phyloP scores from a whole-genome alignment of 148 eudicot species.

The Chenopodium berlandieri region DNA sequence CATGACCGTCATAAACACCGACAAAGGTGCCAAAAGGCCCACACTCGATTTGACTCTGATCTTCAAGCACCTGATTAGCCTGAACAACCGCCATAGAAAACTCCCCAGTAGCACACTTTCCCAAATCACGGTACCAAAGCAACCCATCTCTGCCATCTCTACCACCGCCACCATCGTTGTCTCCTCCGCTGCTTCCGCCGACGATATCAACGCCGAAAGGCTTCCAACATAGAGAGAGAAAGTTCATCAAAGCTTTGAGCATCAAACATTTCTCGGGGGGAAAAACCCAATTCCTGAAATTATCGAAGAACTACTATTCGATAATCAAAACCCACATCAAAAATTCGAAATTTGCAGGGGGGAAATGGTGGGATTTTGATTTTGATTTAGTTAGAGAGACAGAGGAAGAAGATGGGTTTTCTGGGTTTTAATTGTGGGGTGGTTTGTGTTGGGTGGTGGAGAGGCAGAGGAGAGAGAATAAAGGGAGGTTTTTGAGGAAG shows the following conservation, averaged over 20 bases:
- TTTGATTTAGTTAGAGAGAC: no score
- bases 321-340: neutral
- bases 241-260: conserved; percentile 65
- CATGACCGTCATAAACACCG: conserved; percentile 78
- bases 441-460: conserved; percentile 43
- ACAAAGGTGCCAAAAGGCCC: conserved; percentile 60
- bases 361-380: neutral
- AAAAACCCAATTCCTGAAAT: neutral
- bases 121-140: conserved; percentile 35
- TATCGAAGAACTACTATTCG: neutral
- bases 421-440: conserved; percentile 16
- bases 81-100: conserved; percentile 64
- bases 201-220: conserved; percentile 51
- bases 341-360: neutral
- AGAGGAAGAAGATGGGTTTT: neutral
- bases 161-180: neutral
- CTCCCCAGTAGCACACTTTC: neutral
- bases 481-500: neutral
- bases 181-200: conserved; percentile 10
- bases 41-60: conserved; percentile 62
- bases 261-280: conserved; percentile 61
- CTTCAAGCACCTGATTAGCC: conserved; percentile 63
- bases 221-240: conserved; percentile 58
- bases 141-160: conserved; percentile 38
- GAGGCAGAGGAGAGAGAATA: conserved; percentile 33